phyloP scores from a whole-genome alignment of 139 green algal genomes.

The Chloropicon primus region DNA sequence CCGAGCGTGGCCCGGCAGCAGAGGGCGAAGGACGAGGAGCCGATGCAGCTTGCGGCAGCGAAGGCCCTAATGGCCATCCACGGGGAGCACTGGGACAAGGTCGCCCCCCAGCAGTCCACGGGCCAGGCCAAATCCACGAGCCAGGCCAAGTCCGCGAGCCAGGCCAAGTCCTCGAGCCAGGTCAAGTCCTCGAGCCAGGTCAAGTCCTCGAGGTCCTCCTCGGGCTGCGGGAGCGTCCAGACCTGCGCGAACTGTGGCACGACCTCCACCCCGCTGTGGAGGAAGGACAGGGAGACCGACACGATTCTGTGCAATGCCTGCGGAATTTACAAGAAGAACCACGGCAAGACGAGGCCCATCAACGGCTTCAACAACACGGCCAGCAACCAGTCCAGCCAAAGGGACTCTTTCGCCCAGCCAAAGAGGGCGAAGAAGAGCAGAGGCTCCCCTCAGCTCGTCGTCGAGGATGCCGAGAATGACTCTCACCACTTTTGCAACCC shows the following conservation, averaged over 20 bases:
- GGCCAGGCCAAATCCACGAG: too few relatives aligned
- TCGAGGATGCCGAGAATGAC: too few relatives aligned
- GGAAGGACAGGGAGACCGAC: neutral
- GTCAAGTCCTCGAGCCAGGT: too few relatives aligned
- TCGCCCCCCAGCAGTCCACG: neutral
- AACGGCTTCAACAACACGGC: neutral
- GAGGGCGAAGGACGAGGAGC: neutral
- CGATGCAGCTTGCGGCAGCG: neutral
- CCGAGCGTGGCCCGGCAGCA: neutral
- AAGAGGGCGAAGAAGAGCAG: too few relatives aligned
- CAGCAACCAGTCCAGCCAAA: too few relatives aligned
- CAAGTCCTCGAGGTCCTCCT: neutral
- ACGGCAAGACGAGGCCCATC: constrained; percentile 2
- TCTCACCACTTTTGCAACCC: too few relatives aligned
- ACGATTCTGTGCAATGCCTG: constrained; percentile 9
- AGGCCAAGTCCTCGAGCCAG: too few relatives aligned
- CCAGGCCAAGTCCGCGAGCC: too few relatives aligned
- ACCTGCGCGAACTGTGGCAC: constrained; percentile 8
- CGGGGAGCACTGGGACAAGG: neutral
- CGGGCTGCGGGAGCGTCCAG: neutral
- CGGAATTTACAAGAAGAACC: constrained; percentile 12
- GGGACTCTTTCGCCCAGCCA: too few relatives aligned
- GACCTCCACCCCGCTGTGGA: constrained; percentile 4
- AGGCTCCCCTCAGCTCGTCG: too few relatives aligned
- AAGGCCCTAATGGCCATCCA: neutral